Evolutionary conservation across 176 grass and related monocot genomes (phyloP).

Genomic region (Phoenix roebelenii): DNA sequence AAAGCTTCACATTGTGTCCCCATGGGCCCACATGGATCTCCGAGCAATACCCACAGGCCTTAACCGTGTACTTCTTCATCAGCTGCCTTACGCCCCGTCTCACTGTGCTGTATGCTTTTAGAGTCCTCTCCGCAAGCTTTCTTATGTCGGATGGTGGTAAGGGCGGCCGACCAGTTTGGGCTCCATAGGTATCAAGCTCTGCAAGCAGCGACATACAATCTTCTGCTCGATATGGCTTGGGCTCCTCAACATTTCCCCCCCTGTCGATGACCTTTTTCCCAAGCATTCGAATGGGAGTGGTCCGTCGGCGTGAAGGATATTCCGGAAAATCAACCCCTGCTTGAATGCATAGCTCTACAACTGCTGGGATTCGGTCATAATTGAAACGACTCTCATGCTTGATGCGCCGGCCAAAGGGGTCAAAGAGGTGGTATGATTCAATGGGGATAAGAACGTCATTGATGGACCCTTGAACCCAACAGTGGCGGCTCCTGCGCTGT

Average conservation of each 20-base stretch:
- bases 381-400: slow-evolving; percentile 85
- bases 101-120: slow-evolving; percentile 65
- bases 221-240: slow-evolving; percentile 46
- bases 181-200: slow-evolving; percentile 69
- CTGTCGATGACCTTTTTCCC: slow-evolving; percentile 75
- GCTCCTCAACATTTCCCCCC: slow-evolving; percentile 60
- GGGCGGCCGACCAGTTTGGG: slow-evolving; percentile 21
- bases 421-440: slow-evolving; percentile 87
- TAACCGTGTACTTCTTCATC: slow-evolving; percentile 78
- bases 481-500: slow-evolving; percentile 56
- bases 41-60: slow-evolving; percentile 82
- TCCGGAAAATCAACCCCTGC: slow-evolving; percentile 72
- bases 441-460: slow-evolving; percentile 79
- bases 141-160: slow-evolving; percentile 30
- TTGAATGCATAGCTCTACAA: slow-evolving; percentile 93
- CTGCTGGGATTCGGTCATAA: slow-evolving; percentile 76
- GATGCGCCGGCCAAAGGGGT: slow-evolving; percentile 82
- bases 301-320: slow-evolving; percentile 67
- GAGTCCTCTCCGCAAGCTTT: slow-evolving; percentile 48
- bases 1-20: slow-evolving; percentile 82
- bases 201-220: slow-evolving; percentile 52
- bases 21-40: slow-evolving; percentile 87
- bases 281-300: slow-evolving; percentile 66
- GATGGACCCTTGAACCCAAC: slow-evolving; percentile 67
- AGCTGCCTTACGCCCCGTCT: slow-evolving; percentile 37